Evolutionary conservation across 1,284 basidiomycete genomes (phyloP).

Genomic region (Trichosporon sp.): DNA sequence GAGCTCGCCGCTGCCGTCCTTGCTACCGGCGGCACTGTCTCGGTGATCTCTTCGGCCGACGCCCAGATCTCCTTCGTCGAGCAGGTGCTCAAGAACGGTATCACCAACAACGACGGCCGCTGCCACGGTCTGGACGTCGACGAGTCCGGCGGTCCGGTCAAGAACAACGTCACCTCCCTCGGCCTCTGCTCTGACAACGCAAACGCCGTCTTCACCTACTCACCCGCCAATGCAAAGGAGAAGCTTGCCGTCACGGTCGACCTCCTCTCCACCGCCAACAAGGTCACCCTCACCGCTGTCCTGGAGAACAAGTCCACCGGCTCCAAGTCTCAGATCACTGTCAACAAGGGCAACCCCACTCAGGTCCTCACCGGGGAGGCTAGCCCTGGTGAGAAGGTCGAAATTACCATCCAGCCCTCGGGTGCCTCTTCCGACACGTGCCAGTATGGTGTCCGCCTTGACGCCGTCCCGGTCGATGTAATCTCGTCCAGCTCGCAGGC

Average conservation of each 20-base stretch:
- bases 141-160: background rate
- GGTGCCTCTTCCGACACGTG: slow-evolving; percentile 7
- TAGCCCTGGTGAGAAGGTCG: background rate
- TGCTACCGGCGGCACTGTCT: slow-evolving; percentile 8
- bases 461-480: background rate
- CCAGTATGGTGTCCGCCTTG: slow-evolving; percentile 4
- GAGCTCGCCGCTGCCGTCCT: slow-evolving; percentile 5
- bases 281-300: background rate
- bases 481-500: background rate
- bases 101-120: slow-evolving; percentile 13
- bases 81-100: slow-evolving; percentile 10
- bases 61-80: slow-evolving; percentile 2
- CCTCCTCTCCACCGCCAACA: slow-evolving; percentile 9
- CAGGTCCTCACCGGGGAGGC: background rate
- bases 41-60: background rate
- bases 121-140: slow-evolving; percentile 1
- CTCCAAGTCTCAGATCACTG: background rate
- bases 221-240: background rate
- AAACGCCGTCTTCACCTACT: slow-evolving; percentile 8
- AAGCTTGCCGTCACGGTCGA: background rate
- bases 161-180: slow-evolving; percentile 10
- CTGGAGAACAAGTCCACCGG: slow-evolving; percentile 9
- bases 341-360: background rate
- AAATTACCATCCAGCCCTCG: background rate
- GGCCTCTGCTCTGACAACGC: slow-evolving; percentile 13